Base-by-base conservation (phyloP, 1,284 basidiomycete genomes). In the Somion occarium region DNA sequence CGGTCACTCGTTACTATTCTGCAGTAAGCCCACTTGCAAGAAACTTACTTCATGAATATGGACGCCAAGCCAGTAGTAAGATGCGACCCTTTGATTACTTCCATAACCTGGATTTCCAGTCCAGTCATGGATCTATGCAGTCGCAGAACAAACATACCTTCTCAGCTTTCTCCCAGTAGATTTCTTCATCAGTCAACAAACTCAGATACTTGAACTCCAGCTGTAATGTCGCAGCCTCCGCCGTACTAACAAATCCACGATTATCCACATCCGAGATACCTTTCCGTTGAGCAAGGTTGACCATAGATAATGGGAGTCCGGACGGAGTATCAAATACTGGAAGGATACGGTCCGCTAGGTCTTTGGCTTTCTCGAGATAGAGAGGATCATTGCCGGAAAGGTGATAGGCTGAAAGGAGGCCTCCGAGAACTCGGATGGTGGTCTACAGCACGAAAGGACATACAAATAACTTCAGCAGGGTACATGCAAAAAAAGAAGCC, bases 191-290 rank as follows among this genome's bases (percentile, higher is more conserved):
- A 0, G 89, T 93, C 46, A 96, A 67, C 55, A 88, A 71, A 38
- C 83, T 83, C n/a, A 98, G 76, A 64, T 97, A 96, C 60, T 88
- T 86, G 67, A 98, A 85, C 69, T 96, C 94, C 22, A 97, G 79
- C 66, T 95, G 92, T 23, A 93, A 69, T 1, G 89, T 93, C 1
- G 87, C 78, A 5, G 84, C 86, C 66, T 96, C 93, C 0, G 95
- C 92, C 1, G 93, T 85, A 61, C 88, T 91, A 48, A 88, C 80
- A 15, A 88, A 69, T 9, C 81, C 82, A 5, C 75, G 70, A 59
- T 87, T 87, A 61, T 87, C 83, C 1, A 55, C 58, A 56, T 93
- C 85, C 0, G 80, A 71, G 3, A 88, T 78, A 0, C 88, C 92
- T 55, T 79, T 61, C 5, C 80, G 74, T 45, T 76, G 71, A 2